Evolutionary conservation across 768 basidiomycete species (phyloP), one percentile per base, ranked within the genome.

Genomic region (Lactifluus hygrophoroides): DNA sequence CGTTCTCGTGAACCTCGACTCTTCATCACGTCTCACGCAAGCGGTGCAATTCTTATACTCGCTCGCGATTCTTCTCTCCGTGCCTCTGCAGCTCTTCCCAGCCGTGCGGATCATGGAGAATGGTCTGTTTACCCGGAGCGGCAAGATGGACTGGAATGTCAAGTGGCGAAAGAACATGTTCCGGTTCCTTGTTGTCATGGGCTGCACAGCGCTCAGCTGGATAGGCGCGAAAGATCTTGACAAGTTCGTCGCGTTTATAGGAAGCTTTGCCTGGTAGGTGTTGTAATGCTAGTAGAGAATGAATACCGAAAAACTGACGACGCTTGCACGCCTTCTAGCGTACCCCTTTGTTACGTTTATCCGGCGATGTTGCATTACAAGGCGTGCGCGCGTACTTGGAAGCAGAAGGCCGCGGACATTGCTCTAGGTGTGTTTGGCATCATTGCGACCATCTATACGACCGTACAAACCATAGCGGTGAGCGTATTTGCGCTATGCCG

Each of bases 91-190:
- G 71, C 85, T 97, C 56, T 97, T 98, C 90, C 96, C 96, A 0
- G 96, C 95, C 3, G 85, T 95, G 47, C 84, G 96, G 53, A 98
- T 99, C 67, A 82, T 97, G 73, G 96, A 99, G 77, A 95, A 97
- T 68, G 94, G 90, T 3, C 66, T 98, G 28, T 97, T 98, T 70
- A 83, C 83, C 45, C 80, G 80, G 49, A 92, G 89, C 65, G 96
- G 96, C 48, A 97, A 97, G 71, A 77, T 70, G 51, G 79, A 92
- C 69, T 63, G 74, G 34, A 78, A 81, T 56, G 88, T 98, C 69
- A 98, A 99, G 70, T 98, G 95, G 96, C 76, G 84, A 66, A 99
- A 99, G 83, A 99, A 98, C 66, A 72, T 82, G n/a, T 84, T 94
- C 71, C 80, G 86, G 50, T 92, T 88, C 65, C 74, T 75, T 28